Percentiles rank a stretch among this genome's conserved stretches.
phyloP scores from a whole-genome alignment of 257 asterid species.

The Solanum chilense region DNA sequence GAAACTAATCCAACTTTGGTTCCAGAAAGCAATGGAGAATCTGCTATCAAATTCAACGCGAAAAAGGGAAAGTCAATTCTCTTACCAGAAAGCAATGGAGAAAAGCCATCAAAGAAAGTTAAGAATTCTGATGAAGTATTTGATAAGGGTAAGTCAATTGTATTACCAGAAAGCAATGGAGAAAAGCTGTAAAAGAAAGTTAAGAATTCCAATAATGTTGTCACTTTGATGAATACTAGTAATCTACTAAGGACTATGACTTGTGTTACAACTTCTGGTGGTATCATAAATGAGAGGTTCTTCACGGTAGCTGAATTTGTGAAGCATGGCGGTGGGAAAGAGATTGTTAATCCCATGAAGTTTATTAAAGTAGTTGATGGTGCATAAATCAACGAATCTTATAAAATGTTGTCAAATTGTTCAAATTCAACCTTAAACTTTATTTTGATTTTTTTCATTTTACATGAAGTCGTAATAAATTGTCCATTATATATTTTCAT shows the following conservation, averaged over 20 bases:
- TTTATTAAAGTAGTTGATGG: neutral
- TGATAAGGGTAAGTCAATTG: neutral
- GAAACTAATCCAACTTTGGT: too few relatives aligned
- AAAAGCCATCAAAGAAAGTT: too few relatives aligned
- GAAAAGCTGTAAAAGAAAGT: neutral
- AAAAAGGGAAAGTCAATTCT: too few relatives aligned
- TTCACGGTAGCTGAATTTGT: slow-evolving; percentile 14
- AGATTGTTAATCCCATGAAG: neutral
- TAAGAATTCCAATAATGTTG: neutral
- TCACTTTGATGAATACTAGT: neutral
- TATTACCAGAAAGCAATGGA: neutral
- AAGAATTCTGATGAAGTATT: too few relatives aligned
- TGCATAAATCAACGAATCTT: neutral
- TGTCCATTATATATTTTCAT: neutral
- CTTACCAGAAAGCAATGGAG: too few relatives aligned
- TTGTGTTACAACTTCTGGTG: neutral
- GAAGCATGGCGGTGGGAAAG: slow-evolving; percentile 9
- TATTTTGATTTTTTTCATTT: too few relatives aligned
- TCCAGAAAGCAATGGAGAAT: too few relatives aligned
- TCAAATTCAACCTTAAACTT: neutral
- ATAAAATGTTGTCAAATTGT: neutral
- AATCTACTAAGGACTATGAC: slow-evolving; percentile 1
- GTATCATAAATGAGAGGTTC: neutral
- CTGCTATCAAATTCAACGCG: too few relatives aligned
- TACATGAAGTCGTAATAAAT: too few relatives aligned